Evolutionary conservation across 352 stramenopile species (phyloP), one percentile per base, ranked within the genome.

Genomic region (Phytophthora colocasiae): DNA sequence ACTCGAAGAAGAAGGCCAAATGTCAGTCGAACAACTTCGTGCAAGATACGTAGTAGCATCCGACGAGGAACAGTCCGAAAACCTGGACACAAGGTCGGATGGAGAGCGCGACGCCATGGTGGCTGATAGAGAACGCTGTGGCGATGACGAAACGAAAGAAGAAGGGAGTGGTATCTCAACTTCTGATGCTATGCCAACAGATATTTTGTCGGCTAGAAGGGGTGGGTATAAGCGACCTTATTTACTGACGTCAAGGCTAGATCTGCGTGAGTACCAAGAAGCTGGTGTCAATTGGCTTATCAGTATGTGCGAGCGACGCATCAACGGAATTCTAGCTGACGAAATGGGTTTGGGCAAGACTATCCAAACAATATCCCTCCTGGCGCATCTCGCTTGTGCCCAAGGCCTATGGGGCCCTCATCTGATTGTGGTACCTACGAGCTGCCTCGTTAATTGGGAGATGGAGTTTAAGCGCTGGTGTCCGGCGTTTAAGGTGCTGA

Each of bases 291-390:
- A 98, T 69, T 99, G 98, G 98, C 89, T 99, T 3, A 88, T 99
- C 26, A 98, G 94, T n/a, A 90, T 99, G 63, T 97, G 98, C 51
- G 93, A 98, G 31, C 89, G 97, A 56, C 84, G 96, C 32, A 92
- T 99, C 39, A 99, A 99, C 74, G 98, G 98, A 8, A 99, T 99
- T 58, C 82, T 99, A 7, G 98, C 97, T 0, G 98, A 99, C 75
- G 97, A 99, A 70, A 97, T 97, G 91, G 89, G 92, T 3, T 75
- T 97, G 6, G 96, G 97, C 1, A 99, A 99, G 73, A 99, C 98
- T 8, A 89, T 99, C n/a, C 97, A 99, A 83, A 99, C 97, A n/a
- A 99, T 99, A 60, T 92, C 96, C 19, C 78, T 99, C 53, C 75
- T 99, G 9, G 93, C 97, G 8, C 97, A 99, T 75, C 77, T 99